Evolutionary conservation across 2,329 filamentous ascomycete genomes (phyloP), one percentile per base, ranked within the genome.

Genomic region (Cytospora paraplurivora): DNA sequence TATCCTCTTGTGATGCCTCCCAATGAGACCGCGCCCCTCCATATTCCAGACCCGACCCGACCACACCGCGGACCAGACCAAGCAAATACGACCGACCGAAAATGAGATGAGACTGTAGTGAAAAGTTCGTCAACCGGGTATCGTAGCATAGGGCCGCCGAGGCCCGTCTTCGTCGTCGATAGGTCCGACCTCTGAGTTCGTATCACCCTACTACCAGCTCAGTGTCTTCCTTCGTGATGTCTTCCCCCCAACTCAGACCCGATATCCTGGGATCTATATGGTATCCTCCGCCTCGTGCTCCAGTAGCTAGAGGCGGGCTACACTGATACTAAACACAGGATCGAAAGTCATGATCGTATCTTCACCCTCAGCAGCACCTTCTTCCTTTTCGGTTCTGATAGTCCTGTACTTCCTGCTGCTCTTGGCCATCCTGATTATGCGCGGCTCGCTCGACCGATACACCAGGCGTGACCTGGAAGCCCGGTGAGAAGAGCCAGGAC

Each of bases 401-500:
- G 32, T 71, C 69, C 33, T 76, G 71, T 3, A 68, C 71, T 1
- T 63, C 67, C 4, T 63, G 57, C 38, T 69, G 62, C 37, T 70
- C 67, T 51, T 76, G 71, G 5, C 68, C 72, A 1, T 64, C 68
- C 4, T 58, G 58, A 1, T 65, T 66, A 4, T 58, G 58, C 44
- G 49, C 33, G 12, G 73, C 75, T 47, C 78, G 78, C 62, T 81
- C 82, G 34, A 84, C 72, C 3, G 80, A 79, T 5, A 85, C 75
- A 12, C 80, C 77, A 1, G 82, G 82, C 12, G 81, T 81, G n/a
- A 47, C 44, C 44, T 47, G 54, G 68, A 86, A 85, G 1, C 72
- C 76, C 0, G 82, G 82, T 1, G 82, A 80, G 68, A 87, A 86
- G 32, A 86, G 71, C 85, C 85, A 87, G 72, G 84, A 86, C 51